Percentiles rank a stretch among this genome's conserved stretches.
Evolutionary conservation across 164 flowering plant species (phyloP).

Genomic region (Macadamia tetraphylla): DNA sequence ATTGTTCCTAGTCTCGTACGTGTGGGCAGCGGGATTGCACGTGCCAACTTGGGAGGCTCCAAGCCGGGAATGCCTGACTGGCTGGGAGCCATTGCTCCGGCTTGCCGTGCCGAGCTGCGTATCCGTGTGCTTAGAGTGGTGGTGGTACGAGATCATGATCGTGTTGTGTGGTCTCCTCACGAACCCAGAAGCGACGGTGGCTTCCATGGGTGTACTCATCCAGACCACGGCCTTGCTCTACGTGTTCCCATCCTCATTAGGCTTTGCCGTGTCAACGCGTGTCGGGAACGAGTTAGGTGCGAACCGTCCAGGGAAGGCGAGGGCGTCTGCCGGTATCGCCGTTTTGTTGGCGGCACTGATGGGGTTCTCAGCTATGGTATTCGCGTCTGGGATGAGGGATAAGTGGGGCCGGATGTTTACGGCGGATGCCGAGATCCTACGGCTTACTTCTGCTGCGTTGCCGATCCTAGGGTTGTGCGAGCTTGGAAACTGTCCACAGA

Average conservation of each 20-base stretch:
- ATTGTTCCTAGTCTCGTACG: conserved; percentile 30
- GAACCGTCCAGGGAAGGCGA: conserved; percentile 57
- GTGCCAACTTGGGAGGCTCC: conserved; percentile 52
- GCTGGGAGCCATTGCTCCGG: conserved; percentile 70
- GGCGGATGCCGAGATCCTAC: conserved; percentile 42
- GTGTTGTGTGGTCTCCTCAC: conserved; percentile 66
- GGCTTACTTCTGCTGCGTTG: conserved; percentile 64
- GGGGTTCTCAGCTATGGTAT: conserved; percentile 57
- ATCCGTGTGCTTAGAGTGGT: conserved; percentile 93
- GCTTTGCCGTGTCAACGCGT: conserved; percentile 85
- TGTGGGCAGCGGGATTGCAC: conserved; percentile 39
- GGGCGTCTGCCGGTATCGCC: conserved; percentile 47
- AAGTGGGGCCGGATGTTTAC: conserved; percentile 78
- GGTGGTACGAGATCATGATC: conserved; percentile 99
- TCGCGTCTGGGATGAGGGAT: conserved; percentile 45
- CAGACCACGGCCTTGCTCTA: conserved; percentile 85
- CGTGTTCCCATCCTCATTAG: conserved; percentile 75
- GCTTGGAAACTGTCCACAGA: conserved; percentile 95
- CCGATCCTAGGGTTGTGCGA: conserved; percentile 90
- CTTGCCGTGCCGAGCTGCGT: conserved; percentile 86
- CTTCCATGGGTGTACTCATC: conserved; percentile 82
- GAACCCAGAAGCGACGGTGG: conserved; percentile 68
- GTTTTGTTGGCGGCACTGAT: conserved; percentile 40
- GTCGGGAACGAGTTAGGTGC: conserved; percentile 93
- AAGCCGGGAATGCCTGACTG: conserved; percentile 51